Conservation (phyloP, 139 green algal species). For the Chlamydomonas schloesseri region DNA sequence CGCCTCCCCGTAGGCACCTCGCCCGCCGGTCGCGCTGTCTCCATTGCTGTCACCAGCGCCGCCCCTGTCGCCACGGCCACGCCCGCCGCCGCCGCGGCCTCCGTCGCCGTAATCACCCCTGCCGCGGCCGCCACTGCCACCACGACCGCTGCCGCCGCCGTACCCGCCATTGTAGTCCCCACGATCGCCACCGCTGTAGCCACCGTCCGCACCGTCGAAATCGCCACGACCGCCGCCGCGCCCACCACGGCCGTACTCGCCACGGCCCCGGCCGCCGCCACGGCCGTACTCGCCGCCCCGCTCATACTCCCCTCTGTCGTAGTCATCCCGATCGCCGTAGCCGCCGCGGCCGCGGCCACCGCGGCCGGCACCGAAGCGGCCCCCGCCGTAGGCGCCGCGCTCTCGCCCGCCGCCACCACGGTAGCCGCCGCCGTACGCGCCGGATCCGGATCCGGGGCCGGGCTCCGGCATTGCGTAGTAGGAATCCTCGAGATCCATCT, state of each 20-base stretch:
- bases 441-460: neutral
- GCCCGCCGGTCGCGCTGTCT: neutral
- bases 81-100: neutral
- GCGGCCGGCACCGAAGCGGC: neutral
- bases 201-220: neutral
- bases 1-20: neutral
- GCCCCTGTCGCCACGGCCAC: neutral
- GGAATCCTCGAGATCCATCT: conserved; percentile 42
- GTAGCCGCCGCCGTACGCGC: conserved; percentile 7
- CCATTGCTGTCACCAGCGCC: neutral
- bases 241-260: neutral
- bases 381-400: neutral
- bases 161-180: neutral
- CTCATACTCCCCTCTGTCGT: neutral
- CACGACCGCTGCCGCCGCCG: neutral
- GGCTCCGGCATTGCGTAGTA: neutral
- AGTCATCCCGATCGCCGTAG: neutral
- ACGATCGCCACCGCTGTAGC: neutral
- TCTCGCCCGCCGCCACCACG: neutral
- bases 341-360: neutral
- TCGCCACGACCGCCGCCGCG: neutral
- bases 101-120: neutral
- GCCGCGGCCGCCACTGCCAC: neutral
- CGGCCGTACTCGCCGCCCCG: neutral
- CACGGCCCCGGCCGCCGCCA: neutral